Evolutionary conservation across 2,329 filamentous ascomycete genomes (phyloP), one percentile per base, ranked within the genome.

Genomic region (Pseudodiploospora longispora): DNA sequence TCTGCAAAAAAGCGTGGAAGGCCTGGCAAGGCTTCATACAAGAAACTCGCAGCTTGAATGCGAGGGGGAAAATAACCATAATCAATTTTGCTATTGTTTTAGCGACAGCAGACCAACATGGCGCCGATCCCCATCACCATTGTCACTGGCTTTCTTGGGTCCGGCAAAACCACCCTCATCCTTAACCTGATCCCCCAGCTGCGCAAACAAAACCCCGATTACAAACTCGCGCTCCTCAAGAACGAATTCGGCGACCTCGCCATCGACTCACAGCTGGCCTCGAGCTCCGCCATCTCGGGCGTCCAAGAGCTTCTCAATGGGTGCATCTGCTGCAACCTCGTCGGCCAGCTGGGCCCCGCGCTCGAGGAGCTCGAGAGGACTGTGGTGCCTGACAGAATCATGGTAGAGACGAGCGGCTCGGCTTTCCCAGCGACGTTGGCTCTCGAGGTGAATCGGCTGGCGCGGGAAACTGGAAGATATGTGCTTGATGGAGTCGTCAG

Each of bases 251-350:
- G 93, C 60, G 90, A 97, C 63, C 69, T 98, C 36, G 90, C 89
- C 32, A 76, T 98, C 61, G 93, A 98, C 71, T 93, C 87, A 1
- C 87, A 95, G 63, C 83, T 98, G 30, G 91, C 93, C 10, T 75
- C 85, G 0, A 85, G 85, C 10, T 80, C 80, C 40, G 82, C 90
- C 50, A 89, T 98, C 54, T 84, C 87, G 1, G 91, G 89, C 44
- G 90, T 95, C 4, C 85, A 86, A 56, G 93, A 98, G 66, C 76
- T 98, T 1, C 82, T 98, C 43, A 95, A 95, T 63, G 93, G 91
- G 53, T 97, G 93, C 69, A 97, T 98, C 66, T 98, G 93, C 77
- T 98, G 93, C 71, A 97, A 97, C 62, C 83, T 97, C 28, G 91
- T 98, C 48, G 93, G 93, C 10, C 87, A 95, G 64, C 80, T 98